phyloP scores from a whole-genome alignment of 2,329 filamentous ascomycete genomes.

The Bipolaris bicolor region DNA sequence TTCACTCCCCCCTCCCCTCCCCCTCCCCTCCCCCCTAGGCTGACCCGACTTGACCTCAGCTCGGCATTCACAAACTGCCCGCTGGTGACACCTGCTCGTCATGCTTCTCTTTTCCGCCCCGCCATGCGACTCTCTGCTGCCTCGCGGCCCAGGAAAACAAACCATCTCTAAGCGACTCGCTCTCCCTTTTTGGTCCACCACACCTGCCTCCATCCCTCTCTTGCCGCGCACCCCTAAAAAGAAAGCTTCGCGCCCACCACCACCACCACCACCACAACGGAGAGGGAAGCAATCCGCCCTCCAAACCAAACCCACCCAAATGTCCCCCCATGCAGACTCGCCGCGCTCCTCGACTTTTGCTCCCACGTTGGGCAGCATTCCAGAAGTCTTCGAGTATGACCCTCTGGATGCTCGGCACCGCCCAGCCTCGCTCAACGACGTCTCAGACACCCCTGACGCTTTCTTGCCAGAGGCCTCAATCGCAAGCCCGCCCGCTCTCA shows the following conservation, averaged over 20 bases:
- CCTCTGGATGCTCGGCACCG: conserved; percentile 15
- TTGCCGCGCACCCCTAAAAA: conserved; percentile 21
- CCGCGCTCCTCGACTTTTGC: conserved; percentile 29
- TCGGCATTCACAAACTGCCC: conserved; percentile 4
- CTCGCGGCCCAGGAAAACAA: conserved; percentile 12
- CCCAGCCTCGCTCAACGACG: conserved; percentile 24
- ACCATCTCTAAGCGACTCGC: conserved; percentile 23
- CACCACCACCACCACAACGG: conserved; percentile 14
- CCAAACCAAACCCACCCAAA: conserved; percentile 13
- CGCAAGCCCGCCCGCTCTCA: conserved; percentile 26
- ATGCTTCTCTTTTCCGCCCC: conserved; percentile 36
- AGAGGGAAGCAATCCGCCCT: conserved; percentile 10
- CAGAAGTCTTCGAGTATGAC: conserved; percentile 35
- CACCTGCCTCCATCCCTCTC: conserved; percentile 24
- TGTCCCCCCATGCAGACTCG: conserved; percentile 24
- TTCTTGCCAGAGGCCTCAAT: conserved; percentile 30
- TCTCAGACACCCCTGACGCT: conserved; percentile 20
- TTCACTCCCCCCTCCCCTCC: background rate
- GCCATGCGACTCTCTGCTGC: conserved; percentile 25
- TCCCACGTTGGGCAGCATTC: conserved; percentile 36
- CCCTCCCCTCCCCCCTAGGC: background rate
- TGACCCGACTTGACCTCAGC: conserved; percentile 10
- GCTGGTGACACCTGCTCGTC: conserved; percentile 23
- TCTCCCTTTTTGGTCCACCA: conserved; percentile 24
- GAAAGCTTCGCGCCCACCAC: conserved; percentile 10